Evolutionary conservation across 2,329 filamentous ascomycete genomes (phyloP).

Genomic region (Myriosclerotinia duriaeana): DNA sequence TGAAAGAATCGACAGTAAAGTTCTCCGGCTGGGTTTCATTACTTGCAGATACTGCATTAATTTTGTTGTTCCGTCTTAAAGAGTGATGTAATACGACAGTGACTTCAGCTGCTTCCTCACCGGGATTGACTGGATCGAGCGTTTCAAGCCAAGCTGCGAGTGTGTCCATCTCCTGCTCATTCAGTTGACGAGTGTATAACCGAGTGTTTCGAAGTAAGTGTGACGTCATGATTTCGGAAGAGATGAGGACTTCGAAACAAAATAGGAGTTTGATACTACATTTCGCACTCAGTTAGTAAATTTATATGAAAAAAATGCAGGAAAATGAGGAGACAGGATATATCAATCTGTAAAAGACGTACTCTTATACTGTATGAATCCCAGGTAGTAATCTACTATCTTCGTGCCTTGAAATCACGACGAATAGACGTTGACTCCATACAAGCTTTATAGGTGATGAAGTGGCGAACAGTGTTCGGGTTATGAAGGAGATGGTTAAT

Average conservation of each 20-base stretch:
- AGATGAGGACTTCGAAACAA: neutral
- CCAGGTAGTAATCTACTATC: neutral
- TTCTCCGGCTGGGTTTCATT: neutral
- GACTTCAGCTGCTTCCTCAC: conserved; percentile 2
- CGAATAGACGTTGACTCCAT: neutral
- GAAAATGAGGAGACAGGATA: neutral
- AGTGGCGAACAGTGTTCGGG: neutral
- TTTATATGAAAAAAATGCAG: neutral
- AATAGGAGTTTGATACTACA: neutral
- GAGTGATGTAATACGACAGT: neutral
- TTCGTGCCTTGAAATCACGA: neutral
- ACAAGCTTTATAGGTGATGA: neutral
- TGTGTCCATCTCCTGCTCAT: conserved; percentile 5
- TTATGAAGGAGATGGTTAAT: no score
- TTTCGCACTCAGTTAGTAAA: neutral
- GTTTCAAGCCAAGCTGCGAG: conserved; percentile 8
- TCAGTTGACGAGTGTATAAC: neutral
- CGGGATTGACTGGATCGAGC: neutral
- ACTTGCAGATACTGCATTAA: neutral
- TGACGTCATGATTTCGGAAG: neutral
- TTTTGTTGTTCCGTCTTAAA: neutral
- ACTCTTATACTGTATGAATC: neutral
- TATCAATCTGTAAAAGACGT: neutral
- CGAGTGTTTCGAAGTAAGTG: conserved; percentile 2
- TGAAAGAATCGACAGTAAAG: neutral